phyloP scores from a whole-genome alignment of 164 flowering plant species.

The Santalum album region DNA sequence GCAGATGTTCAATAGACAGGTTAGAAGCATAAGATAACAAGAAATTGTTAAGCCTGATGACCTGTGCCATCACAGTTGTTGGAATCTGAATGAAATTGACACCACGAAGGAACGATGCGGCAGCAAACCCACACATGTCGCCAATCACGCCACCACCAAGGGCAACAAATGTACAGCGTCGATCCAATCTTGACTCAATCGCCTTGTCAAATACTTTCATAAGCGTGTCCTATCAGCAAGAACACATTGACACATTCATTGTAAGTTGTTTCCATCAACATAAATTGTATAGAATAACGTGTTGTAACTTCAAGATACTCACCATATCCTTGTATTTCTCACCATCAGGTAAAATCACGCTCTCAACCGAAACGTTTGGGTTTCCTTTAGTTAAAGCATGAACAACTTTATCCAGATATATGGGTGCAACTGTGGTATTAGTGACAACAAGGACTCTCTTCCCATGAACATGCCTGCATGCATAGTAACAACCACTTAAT shows the following conservation, averaged over 20 bases:
- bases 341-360: conserved; percentile 92
- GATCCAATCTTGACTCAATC: conserved; percentile 78
- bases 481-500: not conserved
- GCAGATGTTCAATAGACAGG: not conserved
- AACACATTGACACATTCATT: not conserved
- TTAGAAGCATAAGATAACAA: not conserved
- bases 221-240: conserved; percentile 58
- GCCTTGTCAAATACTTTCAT: conserved; percentile 98
- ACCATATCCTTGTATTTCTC: conserved; percentile 96
- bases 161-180: conserved; percentile 89
- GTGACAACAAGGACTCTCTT: conserved; percentile 95
- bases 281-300: not conserved
- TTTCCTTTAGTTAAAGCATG: conserved; percentile 71
- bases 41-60: conserved; percentile 11
- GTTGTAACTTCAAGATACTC: conserved; percentile 8
- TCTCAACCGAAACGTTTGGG: conserved; percentile 71
- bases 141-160: conserved; percentile 99
- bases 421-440: conserved; percentile 70
- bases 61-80: conserved; percentile 99
- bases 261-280: not conserved
- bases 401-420: conserved; percentile 74
- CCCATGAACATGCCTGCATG: conserved; percentile 87
- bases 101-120: conserved; percentile 92
- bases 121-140: conserved; percentile 99
- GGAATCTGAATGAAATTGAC: conserved; percentile 98